Evolutionary conservation across 352 stramenopile genomes (phyloP).

Genomic region (Aphanomyces stellatus): DNA sequence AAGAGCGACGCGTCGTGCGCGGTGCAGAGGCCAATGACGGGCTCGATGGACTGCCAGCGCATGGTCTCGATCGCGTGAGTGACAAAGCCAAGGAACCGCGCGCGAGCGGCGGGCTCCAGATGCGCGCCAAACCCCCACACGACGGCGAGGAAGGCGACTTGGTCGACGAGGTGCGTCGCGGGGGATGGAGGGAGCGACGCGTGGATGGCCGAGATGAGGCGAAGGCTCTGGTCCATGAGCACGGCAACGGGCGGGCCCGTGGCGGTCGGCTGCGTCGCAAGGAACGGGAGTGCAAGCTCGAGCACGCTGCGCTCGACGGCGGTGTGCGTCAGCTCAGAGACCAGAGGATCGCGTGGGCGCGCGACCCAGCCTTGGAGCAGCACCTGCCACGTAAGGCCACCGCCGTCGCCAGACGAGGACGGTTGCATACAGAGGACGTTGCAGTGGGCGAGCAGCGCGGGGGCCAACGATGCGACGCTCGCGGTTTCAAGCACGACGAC

Average conservation of each 20-base stretch:
- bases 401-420: too few species aligned
- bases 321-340: too few species aligned
- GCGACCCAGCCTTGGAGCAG: neutral
- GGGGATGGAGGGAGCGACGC: neutral
- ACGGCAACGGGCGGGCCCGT: neutral
- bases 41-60: too few species aligned
- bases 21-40: too few species aligned
- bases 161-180: neutral
- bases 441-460: neutral
- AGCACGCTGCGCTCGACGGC: neutral
- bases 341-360: too few species aligned
- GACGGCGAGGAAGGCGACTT: neutral
- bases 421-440: neutral
- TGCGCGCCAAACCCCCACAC: neutral
- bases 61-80: neutral
- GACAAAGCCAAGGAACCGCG: neutral
- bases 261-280: neutral
- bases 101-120: neutral
- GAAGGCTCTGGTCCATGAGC: neutral
- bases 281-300: neutral
- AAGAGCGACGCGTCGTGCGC: too few species aligned
- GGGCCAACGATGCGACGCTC: neutral
- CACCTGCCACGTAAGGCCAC: neutral
- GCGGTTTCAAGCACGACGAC: neutral
- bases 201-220: neutral